These are phyloP conservation scores for Metschnikowia koreensis DNA, from an alignment of 805 yeast genomes.

Conservation along the genomic window DNA sequence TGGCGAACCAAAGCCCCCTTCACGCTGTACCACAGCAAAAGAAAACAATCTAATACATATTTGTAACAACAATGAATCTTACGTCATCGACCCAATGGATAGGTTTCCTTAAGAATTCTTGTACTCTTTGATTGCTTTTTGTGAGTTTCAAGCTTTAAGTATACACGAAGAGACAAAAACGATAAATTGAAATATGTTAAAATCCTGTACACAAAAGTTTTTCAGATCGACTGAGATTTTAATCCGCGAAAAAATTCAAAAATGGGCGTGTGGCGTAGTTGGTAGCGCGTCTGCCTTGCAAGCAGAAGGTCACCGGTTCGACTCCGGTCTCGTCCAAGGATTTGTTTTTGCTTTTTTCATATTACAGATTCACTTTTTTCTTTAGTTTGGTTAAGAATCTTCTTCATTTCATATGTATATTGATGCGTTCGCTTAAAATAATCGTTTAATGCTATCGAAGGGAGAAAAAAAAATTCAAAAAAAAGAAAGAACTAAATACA, in stretches of 20 bases:
- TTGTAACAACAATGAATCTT: too few relatives aligned
- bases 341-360: too few relatives aligned
- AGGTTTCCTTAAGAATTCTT: too few relatives aligned
- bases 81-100: too few relatives aligned
- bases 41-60: too few relatives aligned
- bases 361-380: too few relatives aligned
- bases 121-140: too few relatives aligned
- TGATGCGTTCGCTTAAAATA: not conserved
- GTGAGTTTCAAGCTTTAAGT: too few relatives aligned
- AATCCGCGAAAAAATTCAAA: not conserved
- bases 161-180: too few relatives aligned
- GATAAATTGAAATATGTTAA: not conserved
- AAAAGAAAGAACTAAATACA: not conserved
- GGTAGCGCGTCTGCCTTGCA: conserved; percentile 84
- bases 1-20: too few relatives aligned
- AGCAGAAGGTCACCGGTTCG: conserved; percentile 78
- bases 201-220: not conserved
- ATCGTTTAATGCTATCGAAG: not conserved
- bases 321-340: conserved; percentile 76
- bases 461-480: not conserved
- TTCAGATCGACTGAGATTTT: not conserved
- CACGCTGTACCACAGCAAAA: too few relatives aligned
- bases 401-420: not conserved
- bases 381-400: not conserved
- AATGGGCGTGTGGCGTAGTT: conserved; percentile 77